Base-by-base conservation (phyloP, 163 green algal species). In the Scenedesmus sp. region DNA sequence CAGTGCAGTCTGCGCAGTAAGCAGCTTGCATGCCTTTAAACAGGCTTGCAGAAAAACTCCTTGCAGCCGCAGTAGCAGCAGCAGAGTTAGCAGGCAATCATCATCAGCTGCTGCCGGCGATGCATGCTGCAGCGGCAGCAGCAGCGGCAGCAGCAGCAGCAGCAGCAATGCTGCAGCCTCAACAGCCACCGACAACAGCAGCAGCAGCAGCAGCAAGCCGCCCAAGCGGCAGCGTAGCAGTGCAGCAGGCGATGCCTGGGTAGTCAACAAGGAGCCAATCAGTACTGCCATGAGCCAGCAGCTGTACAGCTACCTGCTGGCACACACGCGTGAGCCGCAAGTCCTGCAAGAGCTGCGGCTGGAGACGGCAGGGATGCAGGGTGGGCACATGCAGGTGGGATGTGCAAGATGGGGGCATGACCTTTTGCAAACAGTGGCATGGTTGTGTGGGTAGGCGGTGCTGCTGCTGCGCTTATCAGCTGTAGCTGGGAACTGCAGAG, bases 281-380 rank as follows among this genome's bases (percentile, higher is more conserved):
- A 86, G 87, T 2, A 60, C 93, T 54, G 87, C 82, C 12, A 96
- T 98, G 95, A 92, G 92, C 2, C 67, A 66, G 26, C 13, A 82
- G 12, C 93, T 98, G 87, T 97, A 98, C 90, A 60, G 57, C 15
- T 99, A 98, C 92, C 85, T 99, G 62, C 91, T 98, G 54, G n/a
- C 87, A 9, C 96, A 98, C 93, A 99, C 95, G 2, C 88, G 96
- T 6, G 97, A 99, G 92, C 91, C 46, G 2, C 15, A 67, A 93
- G 90, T 97, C n/a, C 94, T 98, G 56, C 73, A 76, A 16, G 64
- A 95, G 74, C 93, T 98, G 91, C 93, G 96, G 0, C 86, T 91
- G 23, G 96, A 97, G 84, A 99, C 97, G 0, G 91, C 91, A 0
- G 77, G 62, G 16, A 86, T 96, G 62, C 89, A 91, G 6, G 96